These are phyloP conservation scores for Fomitopsis pinicola DNA, from an alignment of 1,284 basidiomycete species.

Conservation along the genomic window DNA sequence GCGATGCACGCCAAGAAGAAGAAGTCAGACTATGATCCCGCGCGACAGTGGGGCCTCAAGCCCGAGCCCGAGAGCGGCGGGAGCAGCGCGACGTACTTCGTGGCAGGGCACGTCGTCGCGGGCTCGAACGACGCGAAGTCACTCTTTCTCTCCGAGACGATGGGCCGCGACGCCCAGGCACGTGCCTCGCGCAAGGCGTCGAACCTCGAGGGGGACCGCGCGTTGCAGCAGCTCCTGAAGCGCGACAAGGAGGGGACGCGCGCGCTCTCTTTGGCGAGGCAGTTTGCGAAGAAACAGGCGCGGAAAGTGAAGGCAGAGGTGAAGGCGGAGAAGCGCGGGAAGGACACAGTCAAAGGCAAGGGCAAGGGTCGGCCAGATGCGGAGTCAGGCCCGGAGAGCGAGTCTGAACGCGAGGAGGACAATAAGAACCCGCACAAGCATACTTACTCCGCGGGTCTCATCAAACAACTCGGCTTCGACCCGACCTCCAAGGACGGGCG, in stretches of 20 bases:
- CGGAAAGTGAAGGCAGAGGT: constrained; percentile 21
- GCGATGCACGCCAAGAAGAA: constrained; percentile 43
- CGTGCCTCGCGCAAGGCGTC: constrained; percentile 62
- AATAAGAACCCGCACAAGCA: constrained; percentile 29
- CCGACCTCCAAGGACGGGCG: constrained; percentile 53
- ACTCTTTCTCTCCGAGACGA: constrained; percentile 53
- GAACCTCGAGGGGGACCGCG: constrained; percentile 53
- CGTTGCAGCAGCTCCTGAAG: constrained; percentile 55
- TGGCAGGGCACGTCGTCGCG: constrained; percentile 69
- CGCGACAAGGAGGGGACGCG: constrained; percentile 61
- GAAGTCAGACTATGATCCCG: constrained; percentile 60
- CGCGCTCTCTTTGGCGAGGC: constrained; percentile 52
- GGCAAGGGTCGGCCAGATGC: constrained; percentile 7
- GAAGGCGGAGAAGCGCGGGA: constrained; percentile 11
- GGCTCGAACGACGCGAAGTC: constrained; percentile 43
- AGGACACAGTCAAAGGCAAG: constrained; percentile 12
- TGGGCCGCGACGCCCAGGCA: constrained; percentile 73
- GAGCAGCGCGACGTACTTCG: constrained; percentile 69
- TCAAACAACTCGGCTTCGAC: constrained; percentile 72
- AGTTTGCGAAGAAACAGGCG: constrained; percentile 29
- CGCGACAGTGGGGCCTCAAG: constrained; percentile 65
- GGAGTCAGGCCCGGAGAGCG: constrained; percentile 3
- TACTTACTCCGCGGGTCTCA: constrained; percentile 58
- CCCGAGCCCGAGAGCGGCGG: constrained; percentile 41
- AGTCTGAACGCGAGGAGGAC: constrained; percentile 6